A percentile compares a stretch with the other conserved stretches of the same genome.
Evolutionary conservation across 164 flowering plant genomes (phyloP).

Genomic region (Berberis thunbergii): DNA sequence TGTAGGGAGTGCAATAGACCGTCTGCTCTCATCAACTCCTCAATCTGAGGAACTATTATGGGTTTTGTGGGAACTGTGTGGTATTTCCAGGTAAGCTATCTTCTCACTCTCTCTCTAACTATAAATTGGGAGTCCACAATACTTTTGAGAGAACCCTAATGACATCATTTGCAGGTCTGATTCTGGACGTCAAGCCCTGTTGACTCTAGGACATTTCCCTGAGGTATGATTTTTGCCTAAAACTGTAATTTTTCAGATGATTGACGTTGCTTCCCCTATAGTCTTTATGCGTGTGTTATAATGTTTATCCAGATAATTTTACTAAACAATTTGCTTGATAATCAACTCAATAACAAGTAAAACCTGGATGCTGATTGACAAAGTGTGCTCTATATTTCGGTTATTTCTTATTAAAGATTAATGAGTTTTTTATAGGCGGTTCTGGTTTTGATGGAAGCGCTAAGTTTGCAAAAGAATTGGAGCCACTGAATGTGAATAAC

Average conservation of each 20-base stretch:
- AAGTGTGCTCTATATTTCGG: background rate
- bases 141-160: constrained; percentile 1
- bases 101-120: background rate
- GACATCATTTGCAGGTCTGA: constrained; percentile 57
- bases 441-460: constrained; percentile 57
- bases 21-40: constrained; percentile 49
- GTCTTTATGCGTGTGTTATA: background rate
- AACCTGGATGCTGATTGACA: too few species aligned
- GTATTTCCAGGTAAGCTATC: constrained; percentile 61
- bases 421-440: constrained; percentile 36
- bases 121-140: background rate
- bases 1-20: constrained; percentile 72
- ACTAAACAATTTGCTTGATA: too few species aligned
- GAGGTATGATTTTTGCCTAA: constrained; percentile 40
- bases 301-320: too few species aligned
- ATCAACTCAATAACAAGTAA: too few species aligned
- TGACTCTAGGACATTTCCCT: constrained; percentile 73
- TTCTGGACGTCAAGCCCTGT: constrained; percentile 87
- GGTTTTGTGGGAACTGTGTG: constrained; percentile 89
- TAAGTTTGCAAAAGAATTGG: constrained; percentile 69
- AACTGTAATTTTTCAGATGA: too few species aligned
- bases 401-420: background rate
- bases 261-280: background rate
- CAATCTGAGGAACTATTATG: constrained; percentile 77
- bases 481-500: constrained; percentile 31